These are phyloP conservation scores for Flueggea neowawraea DNA, from an alignment of 441 rosid genomes.

Conservation along the genomic window DNA sequence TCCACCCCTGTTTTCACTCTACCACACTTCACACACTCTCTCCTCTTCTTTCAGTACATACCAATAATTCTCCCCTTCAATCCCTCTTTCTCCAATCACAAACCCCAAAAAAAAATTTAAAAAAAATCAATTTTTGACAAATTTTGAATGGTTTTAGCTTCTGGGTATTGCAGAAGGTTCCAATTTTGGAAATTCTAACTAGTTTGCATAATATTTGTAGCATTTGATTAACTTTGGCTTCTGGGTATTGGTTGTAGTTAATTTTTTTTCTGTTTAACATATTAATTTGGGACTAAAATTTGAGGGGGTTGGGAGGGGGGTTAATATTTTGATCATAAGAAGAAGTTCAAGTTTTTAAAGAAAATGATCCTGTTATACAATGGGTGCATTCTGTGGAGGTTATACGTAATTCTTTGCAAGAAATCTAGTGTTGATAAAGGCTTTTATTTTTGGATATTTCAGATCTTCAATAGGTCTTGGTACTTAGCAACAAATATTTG, in stretches of 20 bases:
- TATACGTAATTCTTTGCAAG: constrained; percentile 50
- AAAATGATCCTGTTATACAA: constrained; percentile 49
- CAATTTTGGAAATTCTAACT: constrained; percentile 25
- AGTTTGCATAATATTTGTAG: constrained; percentile 1
- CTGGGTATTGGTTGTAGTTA: constrained; percentile 20
- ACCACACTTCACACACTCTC: constrained; percentile 9
- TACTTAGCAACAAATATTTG: constrained; percentile 27
- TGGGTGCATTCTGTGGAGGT: constrained; percentile 51
- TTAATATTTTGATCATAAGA: constrained; percentile 27
- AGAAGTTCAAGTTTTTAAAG: constrained; percentile 28
- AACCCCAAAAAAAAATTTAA: background rate
- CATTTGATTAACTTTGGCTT: constrained; percentile 19
- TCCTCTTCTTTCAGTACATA: constrained; percentile 11
- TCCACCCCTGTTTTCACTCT: constrained; percentile 33
- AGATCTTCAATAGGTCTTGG: constrained; percentile 61
- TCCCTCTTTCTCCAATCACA: constrained; percentile 1
- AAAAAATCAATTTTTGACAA: background rate
- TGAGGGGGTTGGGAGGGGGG: constrained; percentile 12
- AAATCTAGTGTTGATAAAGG: constrained; percentile 56
- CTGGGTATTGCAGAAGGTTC: constrained; percentile 22
- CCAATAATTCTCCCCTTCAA: background rate
- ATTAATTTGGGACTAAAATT: background rate
- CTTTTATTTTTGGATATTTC: constrained; percentile 94
- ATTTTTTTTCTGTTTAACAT: background rate
- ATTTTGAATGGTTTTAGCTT: constrained; percentile 25